Evolutionary conservation across 2,329 filamentous ascomycete genomes (phyloP).

Genomic region (Emydomyces testavorans): DNA sequence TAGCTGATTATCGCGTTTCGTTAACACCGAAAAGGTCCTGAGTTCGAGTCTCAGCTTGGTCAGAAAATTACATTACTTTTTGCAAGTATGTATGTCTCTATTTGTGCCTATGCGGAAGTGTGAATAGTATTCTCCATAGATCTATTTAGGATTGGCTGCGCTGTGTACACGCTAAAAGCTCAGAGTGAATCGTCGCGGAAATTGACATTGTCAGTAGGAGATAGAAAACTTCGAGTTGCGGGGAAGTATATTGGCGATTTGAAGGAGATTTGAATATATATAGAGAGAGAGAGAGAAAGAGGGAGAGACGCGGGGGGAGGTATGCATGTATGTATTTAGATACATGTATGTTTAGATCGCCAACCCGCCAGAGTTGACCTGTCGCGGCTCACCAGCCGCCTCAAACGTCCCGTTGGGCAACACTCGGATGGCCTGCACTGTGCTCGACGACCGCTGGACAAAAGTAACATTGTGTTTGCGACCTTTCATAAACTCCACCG

Average conservation of each 20-base stretch:
- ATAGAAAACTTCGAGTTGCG: no score
- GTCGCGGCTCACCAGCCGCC: constrained; percentile 64
- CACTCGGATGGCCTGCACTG: constrained; percentile 58
- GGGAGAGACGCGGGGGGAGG: no score
- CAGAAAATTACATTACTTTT: constrained; percentile 11
- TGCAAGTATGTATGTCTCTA: neutral
- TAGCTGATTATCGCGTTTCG: constrained; percentile 16
- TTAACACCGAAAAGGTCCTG: constrained; percentile 17
- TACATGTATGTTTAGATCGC: constrained; percentile 28
- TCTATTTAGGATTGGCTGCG: no score
- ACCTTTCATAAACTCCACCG: constrained; percentile 50
- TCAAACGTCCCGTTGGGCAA: constrained; percentile 59
- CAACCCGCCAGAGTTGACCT: constrained; percentile 57
- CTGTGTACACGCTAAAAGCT: no score
- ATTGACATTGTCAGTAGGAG: no score
- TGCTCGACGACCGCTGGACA: constrained; percentile 51
- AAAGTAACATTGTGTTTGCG: constrained; percentile 62
- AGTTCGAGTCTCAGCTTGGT: constrained; percentile 17
- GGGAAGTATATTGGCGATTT: no score
- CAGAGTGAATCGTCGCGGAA: no score
- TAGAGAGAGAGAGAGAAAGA: no score
- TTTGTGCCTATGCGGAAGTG: neutral
- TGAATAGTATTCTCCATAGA: no score
- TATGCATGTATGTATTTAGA: no score
- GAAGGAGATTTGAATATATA: no score